Conservation (phyloP, 2,329 filamentous ascomycete genomes). For the Talaromyces sp. region DNA sequence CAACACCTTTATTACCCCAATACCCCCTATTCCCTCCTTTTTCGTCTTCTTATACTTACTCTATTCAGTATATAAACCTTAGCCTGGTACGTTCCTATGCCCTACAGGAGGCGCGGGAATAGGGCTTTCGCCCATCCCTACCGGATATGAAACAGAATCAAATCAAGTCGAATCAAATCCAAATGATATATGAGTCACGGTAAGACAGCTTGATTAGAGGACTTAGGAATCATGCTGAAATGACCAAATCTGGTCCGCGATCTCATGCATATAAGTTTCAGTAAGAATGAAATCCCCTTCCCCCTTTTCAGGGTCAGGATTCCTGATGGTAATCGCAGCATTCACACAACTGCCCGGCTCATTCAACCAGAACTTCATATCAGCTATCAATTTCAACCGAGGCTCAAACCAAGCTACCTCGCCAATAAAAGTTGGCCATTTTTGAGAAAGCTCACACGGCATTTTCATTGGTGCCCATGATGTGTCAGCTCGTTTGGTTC, state of each 20-base stretch:
- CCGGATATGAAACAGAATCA: too few relatives aligned
- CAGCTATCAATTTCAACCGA: conserved; percentile 2
- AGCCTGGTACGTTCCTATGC: too few relatives aligned
- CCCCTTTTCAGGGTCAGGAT: not conserved
- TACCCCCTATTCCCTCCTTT: too few relatives aligned
- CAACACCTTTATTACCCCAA: too few relatives aligned
- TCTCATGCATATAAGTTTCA: conserved; percentile 3
- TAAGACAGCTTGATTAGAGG: not conserved
- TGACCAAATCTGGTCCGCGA: conserved; percentile 6
- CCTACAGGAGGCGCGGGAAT: too few relatives aligned
- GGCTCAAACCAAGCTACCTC: conserved; percentile 10
- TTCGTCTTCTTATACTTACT: too few relatives aligned
- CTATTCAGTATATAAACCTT: too few relatives aligned
- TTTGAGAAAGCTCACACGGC: not conserved
- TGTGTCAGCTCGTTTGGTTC: not conserved
- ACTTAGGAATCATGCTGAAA: conserved; percentile 3
- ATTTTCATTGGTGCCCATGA: conserved; percentile 4
- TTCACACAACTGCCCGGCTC: conserved; percentile 6
- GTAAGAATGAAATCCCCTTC: conserved; percentile 4
- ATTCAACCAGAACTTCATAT: conserved; percentile 10
- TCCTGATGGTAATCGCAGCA: conserved; percentile 8
- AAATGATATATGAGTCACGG: not conserved
- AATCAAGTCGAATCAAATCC: too few relatives aligned
- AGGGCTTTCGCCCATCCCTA: too few relatives aligned
- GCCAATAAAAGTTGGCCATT: conserved; percentile 14